Base-by-base conservation (phyloP, 306 rosid species). In the Vigna radiata region DNA sequence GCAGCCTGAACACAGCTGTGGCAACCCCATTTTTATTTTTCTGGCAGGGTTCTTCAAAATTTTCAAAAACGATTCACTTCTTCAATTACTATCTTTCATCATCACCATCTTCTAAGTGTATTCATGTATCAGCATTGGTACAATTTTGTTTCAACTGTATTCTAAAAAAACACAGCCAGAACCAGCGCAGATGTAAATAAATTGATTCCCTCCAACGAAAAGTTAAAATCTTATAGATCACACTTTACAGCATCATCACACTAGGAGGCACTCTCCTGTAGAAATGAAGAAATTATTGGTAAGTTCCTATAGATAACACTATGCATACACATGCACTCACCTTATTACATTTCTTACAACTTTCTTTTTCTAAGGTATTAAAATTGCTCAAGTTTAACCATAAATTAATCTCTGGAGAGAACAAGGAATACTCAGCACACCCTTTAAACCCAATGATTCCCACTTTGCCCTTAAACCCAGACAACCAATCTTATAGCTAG, bases 11-110 rank as follows among this genome's bases (percentile, higher is more conserved):
- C 91, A 56, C 72, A 84, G 82, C 46, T 92, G 91, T 55, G 96
- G 91, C 58, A 90, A 86, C 37, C 96, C 93, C 96, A 88, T 92
- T 76, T 83, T 76, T 76, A 41, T 21, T 69, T 21, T 68, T 33
- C 52, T 43, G 43, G 72, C 2, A 70, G 19, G 21, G 15, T 29
- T 79, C 77, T 77, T 83, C 79, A 23, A 65, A 80, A 83, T 3
- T 39, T 59, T 82, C 63, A 59, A 70, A 68, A 31, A 54, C 47
- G 11, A 56, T 55, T 49, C 37, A 53, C 59, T 87, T 68, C 18
- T 55, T 68, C 2, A 53, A 21, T 56, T 69, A 54, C 68, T 39
- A 53, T 21, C 18, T 31, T 52, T 17, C 10, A 17, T 46, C 44
- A 47, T 44, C 80, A 44, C 59, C 65, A 23, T 70, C 48, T 43